These are phyloP conservation scores for Fusarium scirpi DNA, from an alignment of 2,329 filamentous ascomycete species.

Conservation along the genomic window DNA sequence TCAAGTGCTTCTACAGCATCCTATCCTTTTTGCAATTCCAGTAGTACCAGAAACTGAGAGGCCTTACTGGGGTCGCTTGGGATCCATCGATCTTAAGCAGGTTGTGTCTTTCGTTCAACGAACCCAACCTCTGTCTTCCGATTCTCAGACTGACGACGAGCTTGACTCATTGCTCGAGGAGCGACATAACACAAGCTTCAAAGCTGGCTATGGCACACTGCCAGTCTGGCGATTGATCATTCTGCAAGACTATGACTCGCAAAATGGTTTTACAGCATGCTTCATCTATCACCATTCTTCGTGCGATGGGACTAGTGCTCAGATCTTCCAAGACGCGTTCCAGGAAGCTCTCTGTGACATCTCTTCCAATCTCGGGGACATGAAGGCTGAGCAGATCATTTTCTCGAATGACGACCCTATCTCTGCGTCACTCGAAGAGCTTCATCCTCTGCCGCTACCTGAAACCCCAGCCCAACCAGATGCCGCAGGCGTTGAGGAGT, in stretches of 20 bases:
- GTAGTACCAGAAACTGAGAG: background rate
- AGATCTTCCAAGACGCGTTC: constrained; percentile 6
- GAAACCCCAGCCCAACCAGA: background rate
- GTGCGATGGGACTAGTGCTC: background rate
- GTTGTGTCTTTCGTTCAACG: constrained; percentile 2
- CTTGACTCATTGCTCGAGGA: constrained; percentile 13
- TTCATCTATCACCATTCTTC: constrained; percentile 7
- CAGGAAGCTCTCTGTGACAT: background rate
- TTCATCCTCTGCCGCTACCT: background rate
- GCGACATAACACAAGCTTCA: constrained; percentile 11
- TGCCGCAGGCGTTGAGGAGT: background rate
- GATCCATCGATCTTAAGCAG: background rate
- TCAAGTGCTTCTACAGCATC: background rate
- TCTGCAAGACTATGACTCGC: background rate
- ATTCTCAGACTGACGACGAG: background rate
- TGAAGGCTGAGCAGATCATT: background rate
- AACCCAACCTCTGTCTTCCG: background rate
- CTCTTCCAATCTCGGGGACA: rapidly evolving
- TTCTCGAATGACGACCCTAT: background rate
- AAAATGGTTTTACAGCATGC: background rate
- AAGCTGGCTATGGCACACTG: background rate
- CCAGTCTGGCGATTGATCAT: constrained; percentile 5
- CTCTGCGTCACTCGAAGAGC: background rate
- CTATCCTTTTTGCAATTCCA: background rate
- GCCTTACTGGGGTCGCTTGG: background rate